These are phyloP conservation scores for Monosporascus sp. DNA, from an alignment of 2,329 filamentous ascomycete species.

Conservation along the genomic window DNA sequence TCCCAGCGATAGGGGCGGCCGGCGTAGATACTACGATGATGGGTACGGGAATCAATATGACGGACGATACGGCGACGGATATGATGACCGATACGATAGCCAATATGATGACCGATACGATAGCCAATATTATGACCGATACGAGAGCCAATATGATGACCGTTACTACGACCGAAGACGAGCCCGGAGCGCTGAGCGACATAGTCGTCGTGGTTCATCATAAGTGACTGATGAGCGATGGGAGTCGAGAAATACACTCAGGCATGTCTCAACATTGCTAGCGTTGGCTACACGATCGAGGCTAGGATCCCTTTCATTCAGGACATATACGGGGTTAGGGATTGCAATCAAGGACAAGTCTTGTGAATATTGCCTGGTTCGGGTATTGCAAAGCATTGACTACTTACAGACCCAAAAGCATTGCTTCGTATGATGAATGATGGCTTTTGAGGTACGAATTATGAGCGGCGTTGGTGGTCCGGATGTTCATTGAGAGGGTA, in stretches of 20 bases:
- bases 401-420: too few relatives aligned
- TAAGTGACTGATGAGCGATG: slow-evolving; percentile 1
- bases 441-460: too few relatives aligned
- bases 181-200: slow-evolving; percentile 7
- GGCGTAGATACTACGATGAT: neutral
- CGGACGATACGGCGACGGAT: slow-evolving; percentile 10
- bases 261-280: neutral
- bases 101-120: slow-evolving; percentile 10
- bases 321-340: too few relatives aligned
- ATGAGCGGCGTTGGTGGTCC: too few relatives aligned
- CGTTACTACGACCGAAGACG: slow-evolving; percentile 9
- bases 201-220: slow-evolving; percentile 21
- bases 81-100: slow-evolving; percentile 7
- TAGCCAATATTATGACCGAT: slow-evolving; percentile 8
- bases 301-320: too few relatives aligned
- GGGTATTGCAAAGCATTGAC: too few relatives aligned
- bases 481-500: too few relatives aligned
- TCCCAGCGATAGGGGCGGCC: neutral
- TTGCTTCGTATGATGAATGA: too few relatives aligned
- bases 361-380: too few relatives aligned
- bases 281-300: neutral
- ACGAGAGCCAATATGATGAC: slow-evolving; percentile 6
- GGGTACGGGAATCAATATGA: neutral
- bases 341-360: too few relatives aligned
- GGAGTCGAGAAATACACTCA: neutral